phyloP scores from a whole-genome alignment of 495 filamentous ascomycete species.

The Tuber aestivum region DNA sequence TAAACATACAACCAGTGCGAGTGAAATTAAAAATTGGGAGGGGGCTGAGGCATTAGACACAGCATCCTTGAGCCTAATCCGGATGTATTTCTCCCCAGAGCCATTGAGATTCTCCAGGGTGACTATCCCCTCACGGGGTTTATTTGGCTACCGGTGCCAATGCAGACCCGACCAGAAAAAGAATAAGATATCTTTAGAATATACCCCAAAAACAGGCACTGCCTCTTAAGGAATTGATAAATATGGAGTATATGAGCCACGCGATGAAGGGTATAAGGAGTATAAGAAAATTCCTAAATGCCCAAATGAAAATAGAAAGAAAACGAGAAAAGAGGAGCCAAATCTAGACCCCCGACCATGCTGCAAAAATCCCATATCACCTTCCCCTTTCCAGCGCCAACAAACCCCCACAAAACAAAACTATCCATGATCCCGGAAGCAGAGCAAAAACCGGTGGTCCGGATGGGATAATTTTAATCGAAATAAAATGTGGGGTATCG shows the following conservation, averaged over 20 bases:
- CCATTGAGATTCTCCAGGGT: too few relatives aligned
- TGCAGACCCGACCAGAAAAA: background rate
- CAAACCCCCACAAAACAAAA: background rate
- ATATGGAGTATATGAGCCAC: background rate
- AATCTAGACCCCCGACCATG: too few relatives aligned
- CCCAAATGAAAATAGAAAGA: background rate
- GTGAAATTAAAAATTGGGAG: too few relatives aligned
- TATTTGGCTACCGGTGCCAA: too few relatives aligned
- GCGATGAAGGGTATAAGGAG: background rate
- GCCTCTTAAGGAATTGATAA: background rate
- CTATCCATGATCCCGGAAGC: background rate
- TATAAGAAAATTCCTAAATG: too few relatives aligned
- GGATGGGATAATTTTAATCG: background rate
- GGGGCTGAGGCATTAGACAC: too few relatives aligned
- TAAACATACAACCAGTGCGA: too few relatives aligned
- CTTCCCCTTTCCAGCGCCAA: background rate
- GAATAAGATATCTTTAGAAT: background rate
- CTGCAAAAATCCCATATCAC: background rate
- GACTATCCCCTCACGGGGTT: too few relatives aligned
- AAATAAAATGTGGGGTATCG: background rate
- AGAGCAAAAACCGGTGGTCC: background rate
- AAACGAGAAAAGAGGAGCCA: background rate
- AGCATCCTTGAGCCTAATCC: too few relatives aligned
- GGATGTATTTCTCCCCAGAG: too few relatives aligned
- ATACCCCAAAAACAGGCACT: background rate